Percentiles rank a stretch among this genome's conserved stretches.
Evolutionary conservation across 495 filamentous ascomycete genomes (phyloP).

Genomic region (Penicillium pancosmium): DNA sequence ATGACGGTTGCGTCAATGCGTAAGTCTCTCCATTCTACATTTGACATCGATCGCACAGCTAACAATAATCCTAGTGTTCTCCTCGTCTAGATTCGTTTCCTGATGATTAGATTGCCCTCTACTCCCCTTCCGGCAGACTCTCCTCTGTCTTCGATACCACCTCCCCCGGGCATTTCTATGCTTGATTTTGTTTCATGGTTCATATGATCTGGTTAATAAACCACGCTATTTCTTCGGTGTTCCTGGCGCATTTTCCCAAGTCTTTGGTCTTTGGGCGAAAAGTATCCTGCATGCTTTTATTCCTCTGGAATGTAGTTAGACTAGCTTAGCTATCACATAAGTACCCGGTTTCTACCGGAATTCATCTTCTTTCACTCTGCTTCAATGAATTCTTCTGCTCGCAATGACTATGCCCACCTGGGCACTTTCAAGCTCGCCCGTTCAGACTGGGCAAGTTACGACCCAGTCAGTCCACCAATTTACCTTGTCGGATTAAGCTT

Average conservation of each 20-base stretch:
- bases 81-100: conserved; percentile 26
- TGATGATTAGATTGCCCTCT: conserved; percentile 12
- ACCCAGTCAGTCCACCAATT: too few relatives aligned
- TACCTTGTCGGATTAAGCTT: too few relatives aligned
- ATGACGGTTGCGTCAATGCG: conserved; percentile 33
- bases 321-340: conserved; percentile 23
- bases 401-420: too few relatives aligned
- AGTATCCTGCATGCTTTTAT: conserved; percentile 28
- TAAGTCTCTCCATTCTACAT: neutral
- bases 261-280: conserved; percentile 31
- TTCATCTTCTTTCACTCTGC: neutral
- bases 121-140: conserved; percentile 17
- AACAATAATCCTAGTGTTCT: conserved; percentile 23
- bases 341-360: conserved; percentile 21
- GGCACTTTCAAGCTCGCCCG: too few relatives aligned
- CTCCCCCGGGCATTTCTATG: conserved; percentile 23
- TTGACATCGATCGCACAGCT: neutral
- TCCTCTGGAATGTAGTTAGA: conserved; percentile 24
- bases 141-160: conserved; percentile 33
- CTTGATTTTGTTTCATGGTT: conserved; percentile 24
- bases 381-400: too few relatives aligned
- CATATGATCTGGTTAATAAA: conserved; percentile 25
- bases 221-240: conserved; percentile 30
- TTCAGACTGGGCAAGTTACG: too few relatives aligned
- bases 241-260: conserved; percentile 30